Evolutionary conservation across 352 stramenopile species (phyloP), one percentile per base, ranked within the genome.

Genomic region (Globisporangium viniferum): DNA sequence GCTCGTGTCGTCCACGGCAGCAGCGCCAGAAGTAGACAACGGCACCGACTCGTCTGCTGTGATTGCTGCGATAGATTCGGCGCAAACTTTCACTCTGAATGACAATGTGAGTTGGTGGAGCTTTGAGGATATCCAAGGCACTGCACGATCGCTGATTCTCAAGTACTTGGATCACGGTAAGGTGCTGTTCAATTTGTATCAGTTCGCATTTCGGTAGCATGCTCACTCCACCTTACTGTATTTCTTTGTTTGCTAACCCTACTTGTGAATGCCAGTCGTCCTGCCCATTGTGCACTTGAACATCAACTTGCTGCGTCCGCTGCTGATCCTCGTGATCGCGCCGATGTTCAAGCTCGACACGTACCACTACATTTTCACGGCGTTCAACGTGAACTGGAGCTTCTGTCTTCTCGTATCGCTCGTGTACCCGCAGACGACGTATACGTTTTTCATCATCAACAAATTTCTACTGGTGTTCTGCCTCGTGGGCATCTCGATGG

Each of bases 281-380:
- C 64, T 93, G n/a, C 86, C 86, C 18, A 89, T 92, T 60, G 73
- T 73, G 0, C 74, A 90, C 36, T 59, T 92, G 44, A 92, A 92
- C 57, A 78, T 88, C 35, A 92, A 85, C 65, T 33, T 94, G 54
- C 39, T 92, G 18, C 84, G 86, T 0, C 84, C 84, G 14, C 27
- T 92, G 55, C 60, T 94, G 15, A 72, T 94, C 22, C 62, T 92
- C 5, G 75, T 91, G 2, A 72, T 88, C 53, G 64, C 81, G 3
- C 86, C 84, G 4, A 71, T 94, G 57, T 90, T 94, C 69, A 91
- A 92, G 65, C 71, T 94, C 14, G 81, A 91, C 58, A 74, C 86
- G 12, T 90, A 80, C 59, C 81, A 92, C 72, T 94, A 89, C 67
- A 77, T 92, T 41, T 44, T 92, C 27, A 75, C 81, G 41, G 75